phyloP scores from a whole-genome alignment of 1,284 basidiomycete species.

The Kwoniella shivajii region DNA sequence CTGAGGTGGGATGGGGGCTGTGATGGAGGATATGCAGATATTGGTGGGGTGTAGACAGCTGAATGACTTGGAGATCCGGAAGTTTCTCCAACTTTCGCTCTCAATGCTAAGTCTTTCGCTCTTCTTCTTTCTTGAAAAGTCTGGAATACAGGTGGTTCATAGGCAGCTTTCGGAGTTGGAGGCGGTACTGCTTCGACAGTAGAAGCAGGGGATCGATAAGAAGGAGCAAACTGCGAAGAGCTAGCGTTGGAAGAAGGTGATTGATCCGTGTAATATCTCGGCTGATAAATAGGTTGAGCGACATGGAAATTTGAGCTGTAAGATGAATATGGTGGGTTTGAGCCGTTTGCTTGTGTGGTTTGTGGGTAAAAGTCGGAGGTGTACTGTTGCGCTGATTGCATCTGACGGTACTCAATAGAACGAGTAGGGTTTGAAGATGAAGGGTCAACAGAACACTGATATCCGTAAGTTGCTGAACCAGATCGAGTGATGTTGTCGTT shows the following conservation, averaged over 20 bases:
- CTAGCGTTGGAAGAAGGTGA: background rate
- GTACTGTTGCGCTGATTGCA: no score
- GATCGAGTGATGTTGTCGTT: no score
- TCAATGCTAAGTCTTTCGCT: slow-evolving; percentile 39
- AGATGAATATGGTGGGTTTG: background rate
- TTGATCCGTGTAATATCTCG: background rate
- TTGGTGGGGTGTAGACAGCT: background rate
- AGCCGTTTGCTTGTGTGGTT: background rate
- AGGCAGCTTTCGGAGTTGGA: slow-evolving; percentile 35
- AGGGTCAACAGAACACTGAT: no score
- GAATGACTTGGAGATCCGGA: background rate
- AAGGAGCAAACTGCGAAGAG: background rate
- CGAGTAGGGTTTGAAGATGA: no score
- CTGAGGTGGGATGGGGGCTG: background rate
- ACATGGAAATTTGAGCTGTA: no score
- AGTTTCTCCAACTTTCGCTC: slow-evolving; percentile 15
- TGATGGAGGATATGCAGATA: background rate
- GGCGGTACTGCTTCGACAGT: slow-evolving; percentile 27
- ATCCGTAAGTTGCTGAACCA: no score
- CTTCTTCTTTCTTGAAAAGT: slow-evolving; percentile 51
- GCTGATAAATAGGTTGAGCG: no score
- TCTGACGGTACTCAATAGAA: no score
- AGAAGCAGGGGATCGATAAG: slow-evolving; percentile 14
- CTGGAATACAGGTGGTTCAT: slow-evolving; percentile 48
- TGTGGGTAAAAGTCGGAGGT: no score